These are phyloP conservation scores for Trebouxia sp. DNA, from an alignment of 139 green algal species.

Conservation along the genomic window DNA sequence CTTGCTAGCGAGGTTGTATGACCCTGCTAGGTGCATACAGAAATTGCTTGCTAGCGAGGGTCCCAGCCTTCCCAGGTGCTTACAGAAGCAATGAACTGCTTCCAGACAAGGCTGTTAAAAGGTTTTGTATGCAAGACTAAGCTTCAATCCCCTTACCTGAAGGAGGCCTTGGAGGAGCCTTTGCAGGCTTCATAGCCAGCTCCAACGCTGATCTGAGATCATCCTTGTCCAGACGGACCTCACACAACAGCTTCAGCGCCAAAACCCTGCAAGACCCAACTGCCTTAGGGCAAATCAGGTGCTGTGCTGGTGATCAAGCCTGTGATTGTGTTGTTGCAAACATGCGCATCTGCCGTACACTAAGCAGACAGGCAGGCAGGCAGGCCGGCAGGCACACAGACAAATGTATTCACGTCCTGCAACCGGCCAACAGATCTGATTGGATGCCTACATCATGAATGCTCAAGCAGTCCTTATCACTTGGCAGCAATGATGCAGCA, in stretches of 20 bases:
- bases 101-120: neutral
- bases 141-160: neutral
- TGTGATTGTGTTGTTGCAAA: no score
- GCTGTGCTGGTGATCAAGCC: neutral
- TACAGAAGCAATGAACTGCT: neutral
- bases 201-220: constrained; percentile 25
- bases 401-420: no score
- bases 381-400: no score
- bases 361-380: no score
- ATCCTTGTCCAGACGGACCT: constrained; percentile 36
- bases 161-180: neutral
- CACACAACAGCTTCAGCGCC: constrained; percentile 36
- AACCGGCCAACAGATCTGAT: no score
- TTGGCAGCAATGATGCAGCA: neutral
- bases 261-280: constrained; percentile 19
- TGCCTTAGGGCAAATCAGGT: neutral
- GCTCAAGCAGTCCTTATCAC: neutral
- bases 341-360: no score
- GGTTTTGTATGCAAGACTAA: neutral
- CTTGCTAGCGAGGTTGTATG: no score
- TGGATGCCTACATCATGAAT: no score
- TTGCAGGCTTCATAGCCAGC: neutral
- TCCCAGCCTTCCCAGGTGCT: neutral
- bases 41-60: no score
- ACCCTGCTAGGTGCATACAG: no score